phyloP scores from a whole-genome alignment of 2,329 filamentous ascomycete genomes.

The Mycogone perniciosa region DNA sequence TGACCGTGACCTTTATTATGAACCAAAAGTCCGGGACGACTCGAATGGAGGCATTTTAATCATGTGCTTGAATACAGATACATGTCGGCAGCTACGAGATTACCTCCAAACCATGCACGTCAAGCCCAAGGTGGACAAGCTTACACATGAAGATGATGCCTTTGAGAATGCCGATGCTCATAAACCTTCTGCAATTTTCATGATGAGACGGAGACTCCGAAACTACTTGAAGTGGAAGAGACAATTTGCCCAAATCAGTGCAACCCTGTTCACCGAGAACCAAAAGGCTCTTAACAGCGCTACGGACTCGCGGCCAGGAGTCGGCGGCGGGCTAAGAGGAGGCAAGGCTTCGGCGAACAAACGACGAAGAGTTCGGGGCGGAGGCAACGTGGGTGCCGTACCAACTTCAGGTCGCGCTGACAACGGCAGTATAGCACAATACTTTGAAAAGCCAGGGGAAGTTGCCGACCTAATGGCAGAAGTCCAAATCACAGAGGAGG shows the following conservation, averaged over 20 bases:
- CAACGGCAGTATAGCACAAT: slow-evolving; percentile 67
- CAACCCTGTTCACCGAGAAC: slow-evolving; percentile 70
- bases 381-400: slow-evolving; percentile 51
- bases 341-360: slow-evolving; percentile 72
- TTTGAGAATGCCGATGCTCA: slow-evolving; percentile 46
- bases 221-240: slow-evolving; percentile 88
- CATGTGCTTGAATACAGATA: slow-evolving; percentile 87
- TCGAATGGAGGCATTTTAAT: slow-evolving; percentile 90
- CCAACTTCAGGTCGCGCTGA: slow-evolving; percentile 52
- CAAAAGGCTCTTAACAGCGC: slow-evolving; percentile 67
- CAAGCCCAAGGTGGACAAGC: slow-evolving; percentile 44
- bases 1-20: slow-evolving; percentile 81
- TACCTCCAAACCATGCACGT: slow-evolving; percentile 89
- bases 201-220: slow-evolving; percentile 84
- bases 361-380: slow-evolving; percentile 75
- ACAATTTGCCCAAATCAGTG: slow-evolving; percentile 80
- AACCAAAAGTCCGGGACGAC: slow-evolving; percentile 67
- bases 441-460: slow-evolving; percentile 76
- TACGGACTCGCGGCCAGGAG: slow-evolving; percentile 47
- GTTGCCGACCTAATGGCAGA: slow-evolving; percentile 78
- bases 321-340: slow-evolving; percentile 41
- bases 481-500: slow-evolving; percentile 71
- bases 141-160: slow-evolving; percentile 19
- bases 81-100: slow-evolving; percentile 81
- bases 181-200: slow-evolving; percentile 69